Base-by-base conservation (phyloP, 2,329 filamentous ascomycete species). In the Fusarium aywerte region DNA sequence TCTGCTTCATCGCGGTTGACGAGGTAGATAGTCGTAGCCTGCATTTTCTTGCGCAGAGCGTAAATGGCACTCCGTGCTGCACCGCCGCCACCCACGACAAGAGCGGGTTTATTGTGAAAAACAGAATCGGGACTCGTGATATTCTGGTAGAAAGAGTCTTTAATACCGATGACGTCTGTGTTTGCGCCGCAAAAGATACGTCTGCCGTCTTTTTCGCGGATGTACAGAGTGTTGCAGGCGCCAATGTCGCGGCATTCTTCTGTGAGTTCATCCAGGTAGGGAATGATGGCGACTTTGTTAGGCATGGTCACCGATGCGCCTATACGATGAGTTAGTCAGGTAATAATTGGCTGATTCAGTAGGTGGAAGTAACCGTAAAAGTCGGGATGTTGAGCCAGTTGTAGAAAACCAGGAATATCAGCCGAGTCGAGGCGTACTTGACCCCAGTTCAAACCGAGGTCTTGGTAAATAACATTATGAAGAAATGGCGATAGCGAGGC, bases 271-370 rank as follows among this genome's bases (percentile, higher is more conserved):
- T 95, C 91, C 10, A 95, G 84, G 69, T 92, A 83, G 0, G 87
- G 83, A 61, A 94, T 86, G 74, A 95, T 92, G 70, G 87, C 83
- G 25, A 95, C 87, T 78, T 96, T 95, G 82, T 92, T 89, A 0
- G 92, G 92, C 92, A 95, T 96, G 20, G 92, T 95, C 35, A 95
- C 88, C 5, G 90, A 88, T 21, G 89, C 87, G 54, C 90, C 89
- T 86, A 3, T 5, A 6, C 10, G 18, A 4, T 40, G 18, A 40
- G 10, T 38, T 20, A 36, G 33, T 23, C 23, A 25, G 56, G 35
- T n/a, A 8, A 5, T 48, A 4, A 10, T 32, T 13, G 13, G 10
- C 39, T 13, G 7, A 11, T 25, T n/a, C 9, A 31, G n/a, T 18
- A 5, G 39, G n/a, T n/a, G 32, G 16, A 48, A 80, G 39, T 78